Conservation (phyloP, 2,329 filamentous ascomycete species). For the Cyclaneusma minus region DNA sequence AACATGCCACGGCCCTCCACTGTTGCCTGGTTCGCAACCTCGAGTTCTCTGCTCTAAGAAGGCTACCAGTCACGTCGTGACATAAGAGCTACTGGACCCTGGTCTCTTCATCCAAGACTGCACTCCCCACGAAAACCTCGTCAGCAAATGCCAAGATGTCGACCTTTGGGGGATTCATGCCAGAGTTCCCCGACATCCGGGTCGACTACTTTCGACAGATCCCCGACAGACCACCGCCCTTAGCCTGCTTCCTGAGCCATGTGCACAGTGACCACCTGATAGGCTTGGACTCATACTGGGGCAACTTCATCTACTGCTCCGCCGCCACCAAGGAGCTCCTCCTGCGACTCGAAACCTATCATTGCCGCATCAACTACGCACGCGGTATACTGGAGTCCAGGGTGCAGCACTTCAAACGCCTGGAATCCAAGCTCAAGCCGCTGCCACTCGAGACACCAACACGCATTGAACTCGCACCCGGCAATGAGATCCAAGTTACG, state of each 20-base stretch:
- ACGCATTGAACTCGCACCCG: constrained; percentile 55
- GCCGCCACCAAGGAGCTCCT: constrained; percentile 69
- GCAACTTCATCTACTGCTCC: constrained; percentile 64
- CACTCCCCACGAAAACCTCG: too few species aligned
- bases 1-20: too few species aligned
- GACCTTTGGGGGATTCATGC: constrained; percentile 56
- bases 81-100: too few species aligned
- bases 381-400: constrained; percentile 62
- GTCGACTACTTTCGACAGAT: constrained; percentile 68
- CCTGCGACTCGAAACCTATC: constrained; percentile 62
- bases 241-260: constrained; percentile 84
- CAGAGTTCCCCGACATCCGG: constrained; percentile 67
- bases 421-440: constrained; percentile 47
- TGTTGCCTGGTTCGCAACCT: too few species aligned
- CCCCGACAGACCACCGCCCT: constrained; percentile 37
- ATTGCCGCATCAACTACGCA: constrained; percentile 67
- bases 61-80: too few species aligned
- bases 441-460: constrained; percentile 73
- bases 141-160: too few species aligned
- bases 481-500: constrained; percentile 59
- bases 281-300: constrained; percentile 48
- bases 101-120: too few species aligned
- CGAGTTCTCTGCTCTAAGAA: too few species aligned
- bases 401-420: constrained; percentile 60
- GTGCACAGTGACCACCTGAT: constrained; percentile 80